phyloP scores from a whole-genome alignment of 2,329 filamentous ascomycete genomes.

The Kalmusia sp. region DNA sequence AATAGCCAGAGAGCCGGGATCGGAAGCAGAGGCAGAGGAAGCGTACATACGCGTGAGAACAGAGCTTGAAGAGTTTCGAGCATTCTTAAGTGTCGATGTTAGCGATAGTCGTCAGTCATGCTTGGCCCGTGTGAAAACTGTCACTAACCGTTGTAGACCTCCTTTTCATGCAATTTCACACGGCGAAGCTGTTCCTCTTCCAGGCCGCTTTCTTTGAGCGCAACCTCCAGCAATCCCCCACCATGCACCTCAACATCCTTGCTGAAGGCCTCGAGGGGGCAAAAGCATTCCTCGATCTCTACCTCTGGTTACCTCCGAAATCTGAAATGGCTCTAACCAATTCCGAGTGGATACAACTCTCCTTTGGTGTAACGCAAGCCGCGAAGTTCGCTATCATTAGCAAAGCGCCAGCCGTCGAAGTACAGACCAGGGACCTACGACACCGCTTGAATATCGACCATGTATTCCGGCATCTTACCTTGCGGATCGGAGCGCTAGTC shows the following conservation, averaged over 20 bases:
- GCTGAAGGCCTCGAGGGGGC: conserved; percentile 32
- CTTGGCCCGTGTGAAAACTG: not conserved
- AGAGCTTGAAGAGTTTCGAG: conserved; percentile 43
- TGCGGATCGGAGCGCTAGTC: conserved; percentile 35
- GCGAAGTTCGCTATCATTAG: conserved; percentile 40
- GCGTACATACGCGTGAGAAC: conserved; percentile 38
- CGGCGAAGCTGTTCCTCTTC: conserved; percentile 49
- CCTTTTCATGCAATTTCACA: conserved; percentile 49
- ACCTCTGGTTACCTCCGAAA: conserved; percentile 43
- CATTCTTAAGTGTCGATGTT: conserved; percentile 33
- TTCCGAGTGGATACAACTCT: conserved; percentile 50
- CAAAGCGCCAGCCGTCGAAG: conserved; percentile 29
- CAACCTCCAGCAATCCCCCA: conserved; percentile 33
- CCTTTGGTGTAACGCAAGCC: conserved; percentile 42
- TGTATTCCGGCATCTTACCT: conserved; percentile 32
- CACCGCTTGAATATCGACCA: conserved; percentile 35
- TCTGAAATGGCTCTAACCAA: conserved; percentile 48
- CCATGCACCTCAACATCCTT: conserved; percentile 31
- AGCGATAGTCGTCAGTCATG: conserved; percentile 37
- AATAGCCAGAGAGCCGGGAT: conserved; percentile 22
- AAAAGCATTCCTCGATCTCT: conserved; percentile 41
- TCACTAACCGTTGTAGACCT: conserved; percentile 34
- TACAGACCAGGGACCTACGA: conserved; percentile 32
- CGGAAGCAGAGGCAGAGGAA: conserved; percentile 34
- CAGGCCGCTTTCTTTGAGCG: conserved; percentile 48